These are phyloP conservation scores for Dujonia santamariae DNA, from an alignment of 1,139 yeast species.

Conservation along the genomic window DNA sequence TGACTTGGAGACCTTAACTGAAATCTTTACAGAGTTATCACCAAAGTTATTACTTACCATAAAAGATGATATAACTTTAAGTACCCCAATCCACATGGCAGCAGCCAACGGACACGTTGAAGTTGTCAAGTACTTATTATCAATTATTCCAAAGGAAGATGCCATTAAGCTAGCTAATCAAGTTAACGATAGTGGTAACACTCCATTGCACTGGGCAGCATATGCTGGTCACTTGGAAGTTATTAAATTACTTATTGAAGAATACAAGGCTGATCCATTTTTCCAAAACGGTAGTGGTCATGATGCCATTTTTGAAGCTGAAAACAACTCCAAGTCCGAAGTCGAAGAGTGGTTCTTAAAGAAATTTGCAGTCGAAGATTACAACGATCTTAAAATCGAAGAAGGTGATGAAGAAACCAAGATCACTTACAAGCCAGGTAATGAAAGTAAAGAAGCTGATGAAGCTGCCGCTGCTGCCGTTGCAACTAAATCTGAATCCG, in stretches of 20 bases:
- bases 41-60: constrained; percentile 47
- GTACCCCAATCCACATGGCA: constrained; percentile 91
- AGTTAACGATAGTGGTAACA: constrained; percentile 79
- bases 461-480: constrained; percentile 35
- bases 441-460: constrained; percentile 47
- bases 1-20: constrained; percentile 70
- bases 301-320: constrained; percentile 89
- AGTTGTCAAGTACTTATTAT: constrained; percentile 58
- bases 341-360: constrained; percentile 71
- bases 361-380: constrained; percentile 71
- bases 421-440: constrained; percentile 47
- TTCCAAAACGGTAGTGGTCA: constrained; percentile 70
- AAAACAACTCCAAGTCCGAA: constrained; percentile 61
- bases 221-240: constrained; percentile 77
- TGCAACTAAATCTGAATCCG: constrained; percentile 8
- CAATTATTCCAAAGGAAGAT: constrained; percentile 43
- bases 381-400: constrained; percentile 28
- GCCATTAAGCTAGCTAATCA: constrained; percentile 49
- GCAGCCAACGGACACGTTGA: constrained; percentile 90
- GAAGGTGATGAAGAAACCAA: constrained; percentile 45
- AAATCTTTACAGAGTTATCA: constrained; percentile 63
- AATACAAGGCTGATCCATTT: constrained; percentile 78
- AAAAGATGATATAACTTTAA: constrained; percentile 60
- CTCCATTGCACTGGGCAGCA: constrained; percentile 96
- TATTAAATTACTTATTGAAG: constrained; percentile 68